These are phyloP conservation scores for Ambrosia artemisiifolia DNA, from an alignment of 129 eudicot species.

Conservation along the genomic window DNA sequence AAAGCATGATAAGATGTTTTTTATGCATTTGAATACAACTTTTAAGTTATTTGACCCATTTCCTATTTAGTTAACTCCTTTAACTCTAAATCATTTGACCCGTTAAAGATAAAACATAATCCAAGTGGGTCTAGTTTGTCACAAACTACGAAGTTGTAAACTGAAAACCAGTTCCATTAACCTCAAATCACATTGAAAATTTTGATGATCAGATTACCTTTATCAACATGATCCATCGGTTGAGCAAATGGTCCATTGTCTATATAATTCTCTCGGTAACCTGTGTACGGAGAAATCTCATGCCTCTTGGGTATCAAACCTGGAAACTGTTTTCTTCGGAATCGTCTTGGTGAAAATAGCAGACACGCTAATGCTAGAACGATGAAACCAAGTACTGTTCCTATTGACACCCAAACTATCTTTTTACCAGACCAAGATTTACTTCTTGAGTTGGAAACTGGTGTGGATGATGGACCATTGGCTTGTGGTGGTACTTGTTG, in stretches of 20 bases:
- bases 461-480: slow-evolving; percentile 50
- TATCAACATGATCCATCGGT: slow-evolving; percentile 54
- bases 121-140: no score
- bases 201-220: slow-evolving; percentile 35
- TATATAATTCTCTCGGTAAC: slow-evolving; percentile 46
- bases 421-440: slow-evolving; percentile 47
- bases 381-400: slow-evolving; percentile 49
- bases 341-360: slow-evolving; percentile 56
- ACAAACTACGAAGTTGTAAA: no score
- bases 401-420: slow-evolving; percentile 76
- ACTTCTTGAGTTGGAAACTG: slow-evolving; percentile 43
- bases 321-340: slow-evolving; percentile 40
- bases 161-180: no score
- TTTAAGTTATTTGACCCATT: no score
- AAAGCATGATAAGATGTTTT: no score
- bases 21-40: no score
- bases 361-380: slow-evolving; percentile 53
- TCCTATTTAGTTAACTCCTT: no score
- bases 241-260: slow-evolving; percentile 41
- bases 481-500: slow-evolving; percentile 50
- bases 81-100: no score
- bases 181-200: neutral
- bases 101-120: no score
- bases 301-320: slow-evolving; percentile 52
- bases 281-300: slow-evolving; percentile 68